These are phyloP conservation scores for Coemansia biformis DNA, from an alignment of 192 early-diverging fungal species.

Conservation along the genomic window DNA sequence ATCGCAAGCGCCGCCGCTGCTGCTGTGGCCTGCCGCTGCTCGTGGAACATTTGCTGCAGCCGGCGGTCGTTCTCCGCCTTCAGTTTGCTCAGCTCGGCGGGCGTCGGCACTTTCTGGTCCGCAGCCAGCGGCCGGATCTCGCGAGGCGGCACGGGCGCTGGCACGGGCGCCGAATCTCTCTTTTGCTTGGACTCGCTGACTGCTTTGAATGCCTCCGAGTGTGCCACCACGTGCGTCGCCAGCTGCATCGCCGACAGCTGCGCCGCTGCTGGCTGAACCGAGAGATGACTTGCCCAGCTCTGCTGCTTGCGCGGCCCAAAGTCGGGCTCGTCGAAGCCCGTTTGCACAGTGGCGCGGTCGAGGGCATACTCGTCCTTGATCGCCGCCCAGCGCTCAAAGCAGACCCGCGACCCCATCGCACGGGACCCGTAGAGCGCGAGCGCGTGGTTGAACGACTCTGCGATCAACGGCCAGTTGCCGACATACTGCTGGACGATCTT, in stretches of 20 bases:
- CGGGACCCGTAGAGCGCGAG: constrained; percentile 30
- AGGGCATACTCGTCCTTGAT: constrained; percentile 43
- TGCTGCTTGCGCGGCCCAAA: constrained; percentile 26
- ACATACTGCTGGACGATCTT: constrained; percentile 42
- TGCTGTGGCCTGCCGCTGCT: constrained; percentile 43
- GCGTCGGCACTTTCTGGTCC: constrained; percentile 40
- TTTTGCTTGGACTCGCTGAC: constrained; percentile 39
- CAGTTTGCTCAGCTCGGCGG: constrained; percentile 33
- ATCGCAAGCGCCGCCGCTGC: constrained; percentile 32
- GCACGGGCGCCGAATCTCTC: constrained; percentile 22
- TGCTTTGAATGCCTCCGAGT: constrained; percentile 23
- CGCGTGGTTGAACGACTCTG: constrained; percentile 43
- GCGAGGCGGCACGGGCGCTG: constrained; percentile 30
- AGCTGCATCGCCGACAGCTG: constrained; percentile 37
- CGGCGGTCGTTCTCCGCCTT: constrained; percentile 44
- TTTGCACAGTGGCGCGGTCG: constrained; percentile 29
- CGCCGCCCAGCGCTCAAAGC: constrained; percentile 39
- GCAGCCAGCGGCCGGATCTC: constrained; percentile 32
- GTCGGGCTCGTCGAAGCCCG: constrained; percentile 44
- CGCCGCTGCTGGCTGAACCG: constrained; percentile 13
- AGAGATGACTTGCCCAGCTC: constrained; percentile 24
- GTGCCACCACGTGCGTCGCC: constrained; percentile 27
- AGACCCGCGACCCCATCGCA: constrained; percentile 22
- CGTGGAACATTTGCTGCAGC: constrained; percentile 34
- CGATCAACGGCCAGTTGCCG: constrained; percentile 44